Base-by-base conservation (phyloP, 176 grass and related monocot genomes). In the Triticum turgidum region DNA sequence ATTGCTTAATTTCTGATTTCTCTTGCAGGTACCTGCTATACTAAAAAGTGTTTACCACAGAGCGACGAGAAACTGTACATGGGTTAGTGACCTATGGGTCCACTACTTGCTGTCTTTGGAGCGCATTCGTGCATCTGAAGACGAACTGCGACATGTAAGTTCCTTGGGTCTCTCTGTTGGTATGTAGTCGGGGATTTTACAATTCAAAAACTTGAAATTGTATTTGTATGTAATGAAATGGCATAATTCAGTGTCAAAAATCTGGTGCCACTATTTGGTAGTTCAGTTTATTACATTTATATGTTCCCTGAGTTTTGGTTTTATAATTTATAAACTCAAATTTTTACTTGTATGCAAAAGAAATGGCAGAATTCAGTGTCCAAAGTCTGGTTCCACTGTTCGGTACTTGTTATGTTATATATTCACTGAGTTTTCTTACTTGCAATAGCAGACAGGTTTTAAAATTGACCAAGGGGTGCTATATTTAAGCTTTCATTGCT, bases 11-110 rank as follows among this genome's bases (percentile, higher is more conserved):
- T 75, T 88, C 73, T 63, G 44, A 27, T 73, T 80, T 91, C 39
- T 85, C 42, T 89, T 76, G 38, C 77, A 99, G 94, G 93, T 99
- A 41, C 91, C 94, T 83, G 80, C 86, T 78, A 38, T 96, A 85
- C 38, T 94, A 3, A 99, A 84, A 88, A 94, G 63, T 86, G 92
- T 94, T 22, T 96, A 99, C 73, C 86, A 87, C 33, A 99, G 93
- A 90, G 97, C 92, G 9, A 96, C 94, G n/a, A 91, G 89, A 84
- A 99, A 99, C 45, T 99, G 97, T 77, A 89, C 90, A n/a, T 99
- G 97, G 97, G 83, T 99, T 85, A 77, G 90, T 84, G 97, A 96
- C 30, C 76, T 99, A 24, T 99, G 97, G 94, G 83, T 90, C n/a
- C 88, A 22, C 38, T 91, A 96, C 76, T 70, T 99, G 83, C 80